These are phyloP conservation scores for Mesembryanthemum crystallinum DNA, from an alignment of 148 eudicot genomes.

Conservation along the genomic window DNA sequence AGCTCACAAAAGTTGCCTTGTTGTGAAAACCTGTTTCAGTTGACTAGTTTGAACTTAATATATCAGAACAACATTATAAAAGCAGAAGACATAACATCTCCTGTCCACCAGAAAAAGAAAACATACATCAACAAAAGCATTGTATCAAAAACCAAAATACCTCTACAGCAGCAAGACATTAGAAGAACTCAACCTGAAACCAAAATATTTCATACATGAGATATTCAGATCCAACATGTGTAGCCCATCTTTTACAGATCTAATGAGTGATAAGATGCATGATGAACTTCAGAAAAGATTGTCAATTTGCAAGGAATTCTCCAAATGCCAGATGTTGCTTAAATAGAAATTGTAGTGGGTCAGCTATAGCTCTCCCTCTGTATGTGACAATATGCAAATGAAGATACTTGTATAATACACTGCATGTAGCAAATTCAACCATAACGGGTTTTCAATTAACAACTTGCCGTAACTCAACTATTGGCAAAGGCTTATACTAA, in stretches of 20 bases:
- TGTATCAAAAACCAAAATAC: not conserved
- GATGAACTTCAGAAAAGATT: not conserved
- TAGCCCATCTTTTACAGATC: not conserved
- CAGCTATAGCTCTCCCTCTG: not conserved
- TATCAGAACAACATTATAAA: not conserved
- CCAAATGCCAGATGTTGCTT: not conserved
- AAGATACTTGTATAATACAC: not conserved
- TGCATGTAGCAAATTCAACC: not conserved
- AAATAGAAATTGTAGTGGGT: not conserved
- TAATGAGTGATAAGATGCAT: not conserved
- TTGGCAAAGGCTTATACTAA: not conserved
- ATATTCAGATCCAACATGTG: not conserved
- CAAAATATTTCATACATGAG: constrained; percentile 1
- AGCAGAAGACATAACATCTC: not conserved
- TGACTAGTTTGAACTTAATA: not conserved
- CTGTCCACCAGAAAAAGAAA: not conserved
- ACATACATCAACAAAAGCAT: not conserved
- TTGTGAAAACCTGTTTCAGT: constrained; percentile 6
- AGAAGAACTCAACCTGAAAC: constrained; percentile 8
- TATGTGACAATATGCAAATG: not conserved
- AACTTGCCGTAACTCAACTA: not conserved
- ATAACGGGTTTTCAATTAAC: not conserved
- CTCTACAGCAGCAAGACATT: constrained; percentile 1
- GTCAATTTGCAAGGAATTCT: not conserved
- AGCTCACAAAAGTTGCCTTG: constrained; percentile 4